Conservation (phyloP, 805 yeast species). For the Kluyveromyces aestuarii region DNA sequence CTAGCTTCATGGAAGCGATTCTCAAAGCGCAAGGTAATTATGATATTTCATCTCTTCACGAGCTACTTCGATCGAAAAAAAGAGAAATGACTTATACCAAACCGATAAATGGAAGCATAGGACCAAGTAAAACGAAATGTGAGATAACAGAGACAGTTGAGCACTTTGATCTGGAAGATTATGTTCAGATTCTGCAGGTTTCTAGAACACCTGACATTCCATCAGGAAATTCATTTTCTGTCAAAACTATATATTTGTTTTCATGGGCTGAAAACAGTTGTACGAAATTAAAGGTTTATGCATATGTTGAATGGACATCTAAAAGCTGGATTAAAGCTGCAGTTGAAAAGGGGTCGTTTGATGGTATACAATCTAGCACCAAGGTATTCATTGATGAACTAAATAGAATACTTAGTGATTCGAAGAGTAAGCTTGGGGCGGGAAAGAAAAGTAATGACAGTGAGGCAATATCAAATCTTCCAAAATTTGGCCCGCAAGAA, state of each 20-base stretch:
- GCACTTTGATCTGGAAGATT: constrained; percentile 38
- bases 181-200: constrained; percentile 42
- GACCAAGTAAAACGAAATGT: constrained; percentile 70
- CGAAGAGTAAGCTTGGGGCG: constrained; percentile 8
- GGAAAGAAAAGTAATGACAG: constrained; percentile 10
- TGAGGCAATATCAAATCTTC: constrained; percentile 17
- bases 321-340: constrained; percentile 73
- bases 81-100: constrained; percentile 52
- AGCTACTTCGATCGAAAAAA: constrained; percentile 26
- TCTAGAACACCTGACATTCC: constrained; percentile 81
- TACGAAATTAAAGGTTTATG: constrained; percentile 45
- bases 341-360: constrained; percentile 63
- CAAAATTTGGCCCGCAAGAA: constrained; percentile 28
- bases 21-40: constrained; percentile 55
- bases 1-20: constrained; percentile 34
- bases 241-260: constrained; percentile 46
- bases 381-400: constrained; percentile 39
- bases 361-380: constrained; percentile 60
- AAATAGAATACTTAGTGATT: constrained; percentile 24
- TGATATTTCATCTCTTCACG: constrained; percentile 43
- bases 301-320: constrained; percentile 59
- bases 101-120: constrained; percentile 60
- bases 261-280: constrained; percentile 54
- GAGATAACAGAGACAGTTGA: constrained; percentile 51
- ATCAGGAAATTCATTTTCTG: constrained; percentile 58